Evolutionary conservation across 441 rosid species (phyloP), one percentile per base, ranked within the genome.

Genomic region (Flueggea neowawraea): DNA sequence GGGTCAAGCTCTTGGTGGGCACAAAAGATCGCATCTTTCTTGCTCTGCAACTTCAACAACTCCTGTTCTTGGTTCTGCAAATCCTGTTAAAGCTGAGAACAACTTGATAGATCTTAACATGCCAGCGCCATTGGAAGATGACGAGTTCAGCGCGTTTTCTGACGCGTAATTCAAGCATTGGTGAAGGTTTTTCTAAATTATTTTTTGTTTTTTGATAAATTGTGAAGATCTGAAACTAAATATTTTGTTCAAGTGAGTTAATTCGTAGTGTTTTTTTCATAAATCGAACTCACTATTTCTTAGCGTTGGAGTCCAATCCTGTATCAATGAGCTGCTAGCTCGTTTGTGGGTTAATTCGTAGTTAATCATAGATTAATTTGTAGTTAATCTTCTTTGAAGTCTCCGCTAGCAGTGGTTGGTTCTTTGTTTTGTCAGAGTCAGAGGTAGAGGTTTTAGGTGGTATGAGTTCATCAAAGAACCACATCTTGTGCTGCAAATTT

Each of bases 1-100:
- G 52, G 97, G 98, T 58, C 97, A 92, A 63, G 97, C 97, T 44
- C 83, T 92, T 0, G 96, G 96, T 4, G 98, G 98, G 0, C 98
- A 93, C 71, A 90, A 80, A 80, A 84, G 93, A 74, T 84, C 88
- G 58, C 98, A 88, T 58, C 76, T 66, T 16, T 75, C 78, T 31
- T 28, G 71, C 60, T 57, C 68, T 57, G 54, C 69, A 10, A 39
- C 50, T 11, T 39, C 50, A 0, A 39, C 31, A 10, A 16, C 64
- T 12, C 49, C 65, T 28, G 51, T 48, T 36, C 22, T 28, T 49
- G 63, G 33, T 33, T 7, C 58, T 16, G 15, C 31, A 6, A 65
- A 14, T 60, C 54, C 66, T 14, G 63, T 67, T 15, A 73, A 79
- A 68, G 62, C 67, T 22, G 69, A 78, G 12, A 78, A 61, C 62